Base-by-base conservation (phyloP, 2,329 filamentous ascomycete genomes). In the Colletotrichum lupini region DNA sequence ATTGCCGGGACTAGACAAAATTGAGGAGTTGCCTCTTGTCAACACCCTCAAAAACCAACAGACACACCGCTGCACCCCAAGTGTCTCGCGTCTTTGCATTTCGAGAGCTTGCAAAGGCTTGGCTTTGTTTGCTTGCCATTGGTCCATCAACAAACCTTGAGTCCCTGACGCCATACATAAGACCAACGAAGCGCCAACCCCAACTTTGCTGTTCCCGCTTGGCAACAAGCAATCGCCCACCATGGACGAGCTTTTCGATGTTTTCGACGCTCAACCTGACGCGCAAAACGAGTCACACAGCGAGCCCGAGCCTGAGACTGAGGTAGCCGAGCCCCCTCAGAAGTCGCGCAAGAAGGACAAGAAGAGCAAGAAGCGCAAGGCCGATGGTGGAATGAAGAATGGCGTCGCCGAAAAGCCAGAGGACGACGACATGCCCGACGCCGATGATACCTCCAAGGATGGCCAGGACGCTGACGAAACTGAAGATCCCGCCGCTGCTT, bases 211-310 rank as follows among this genome's bases (percentile, higher is more conserved):
- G 19, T 6, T 57, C 30, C 19, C n/a, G 5, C 26, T 61, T 35
- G 32, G 24, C 49, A 22, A 28, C 32, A 53, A 56, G 3, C 14
- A 69, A 35, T 19, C 30, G 46, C 60, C 49, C 55, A 28, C 14
- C 22, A 94, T 94, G 92, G 92, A 95, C 83, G 93, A 95, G 74
- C 88, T 97, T 77, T 97, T 97, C 78, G 92, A 94, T 78, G 93
- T 95, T 70, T 96, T 97, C 79, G 92, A 95, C 76, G 92, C 93
- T 78, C 87, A 88, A 80, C 86, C 90, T 61, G 81, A 87, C 24
- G 80, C 77, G 61, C 83, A 81, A 19, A 77, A 80, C 68, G 78
- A 80, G 32, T 85, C 82, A 72, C 78, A 80, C 8, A 85, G 83
- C 80, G 86, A 88, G 76, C 81, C 83, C 74, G 83, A 87, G 81